Base-by-base conservation (phyloP, 192 early-diverging fungal genomes). In the Obelidium mucronatum region DNA sequence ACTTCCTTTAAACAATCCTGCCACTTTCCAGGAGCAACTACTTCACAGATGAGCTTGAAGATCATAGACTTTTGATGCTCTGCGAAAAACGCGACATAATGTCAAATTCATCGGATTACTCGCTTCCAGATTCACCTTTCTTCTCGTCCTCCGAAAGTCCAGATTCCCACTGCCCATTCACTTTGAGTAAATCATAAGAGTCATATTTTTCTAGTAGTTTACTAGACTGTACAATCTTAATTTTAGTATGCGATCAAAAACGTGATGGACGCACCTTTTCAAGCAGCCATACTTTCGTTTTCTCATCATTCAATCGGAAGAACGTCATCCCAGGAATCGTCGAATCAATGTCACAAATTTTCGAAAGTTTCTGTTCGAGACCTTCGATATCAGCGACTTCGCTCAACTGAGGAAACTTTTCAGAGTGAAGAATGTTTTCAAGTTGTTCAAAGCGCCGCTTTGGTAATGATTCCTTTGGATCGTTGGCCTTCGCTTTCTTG, bases 251-350 rank as follows among this genome's bases (percentile, higher is more conserved):
- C n/a, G n/a, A n/a, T n/a, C n/a, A n/a, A n/a, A n/a, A n/a, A n/a
- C n/a, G n/a, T n/a, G n/a, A n/a, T n/a, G n/a, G n/a, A n/a, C n/a
- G n/a, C 8, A 51, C 62, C 35, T 64, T 64, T 26, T 64, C 22
- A 40, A 64, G 62, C 0, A 64, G 62, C 62, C 62, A 64, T 6
- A 1, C 62, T 15, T 34, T 64, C 37, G 62, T 64, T 64, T 64
- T 64, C 17, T 64, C 62, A 15, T 64, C 34, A 37, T 64, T 64
- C 62, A 64, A 40, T 64, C 34, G n/a, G 26, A 37, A 64, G 19
- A 64, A 64, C 35, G 31, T 34, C 62, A 64, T 64, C 3, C 62
- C 62, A 30, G 13, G 13, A 30, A 64, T 2, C 37, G 17, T n/a
- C 31, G 33, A 17, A 19, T 64, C 62, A 2, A 64, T 36, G 35